Percentiles rank a stretch among this genome's conserved stretches.
These are phyloP conservation scores for Paxillus ammoniavirescens DNA, from an alignment of 768 basidiomycete species.

Conservation along the genomic window DNA sequence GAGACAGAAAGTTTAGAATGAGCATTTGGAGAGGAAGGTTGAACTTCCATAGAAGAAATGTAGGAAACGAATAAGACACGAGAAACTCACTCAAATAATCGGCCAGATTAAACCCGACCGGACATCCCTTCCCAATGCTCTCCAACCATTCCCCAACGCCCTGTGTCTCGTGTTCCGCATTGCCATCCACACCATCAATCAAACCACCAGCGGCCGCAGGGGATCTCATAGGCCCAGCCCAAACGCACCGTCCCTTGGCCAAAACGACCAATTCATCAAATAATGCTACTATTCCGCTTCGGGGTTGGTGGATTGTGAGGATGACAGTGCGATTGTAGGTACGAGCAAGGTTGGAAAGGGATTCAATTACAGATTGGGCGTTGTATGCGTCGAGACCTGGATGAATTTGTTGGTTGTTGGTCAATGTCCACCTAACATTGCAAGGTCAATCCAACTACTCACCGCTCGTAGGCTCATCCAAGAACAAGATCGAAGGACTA, in stretches of 20 bases:
- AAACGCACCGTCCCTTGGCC: slow-evolving; percentile 65
- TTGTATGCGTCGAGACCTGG: slow-evolving; percentile 92
- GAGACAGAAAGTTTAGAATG: neutral
- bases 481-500: slow-evolving; percentile 91
- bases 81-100: slow-evolving; percentile 83
- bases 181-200: slow-evolving; percentile 5
- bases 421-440: slow-evolving; percentile 1
- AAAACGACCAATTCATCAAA: slow-evolving; percentile 92
- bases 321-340: slow-evolving; percentile 93
- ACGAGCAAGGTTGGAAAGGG: slow-evolving; percentile 78
- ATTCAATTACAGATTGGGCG: slow-evolving; percentile 91
- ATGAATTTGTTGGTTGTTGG: neutral
- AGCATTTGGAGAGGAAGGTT: slow-evolving; percentile 21
- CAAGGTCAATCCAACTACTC: slow-evolving; percentile 21
- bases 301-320: slow-evolving; percentile 98
- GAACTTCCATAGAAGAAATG: neutral
- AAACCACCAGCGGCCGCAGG: slow-evolving; percentile 1
- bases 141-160: slow-evolving; percentile 63
- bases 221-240: slow-evolving; percentile 30
- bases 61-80: neutral
- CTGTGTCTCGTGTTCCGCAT: slow-evolving; percentile 17
- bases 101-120: slow-evolving; percentile 93
- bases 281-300: slow-evolving; percentile 94
- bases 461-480: slow-evolving; percentile 98
- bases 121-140: slow-evolving; percentile 78